Conservation (phyloP, 2,329 filamentous ascomycete genomes). For the Elsinoe arachidis region DNA sequence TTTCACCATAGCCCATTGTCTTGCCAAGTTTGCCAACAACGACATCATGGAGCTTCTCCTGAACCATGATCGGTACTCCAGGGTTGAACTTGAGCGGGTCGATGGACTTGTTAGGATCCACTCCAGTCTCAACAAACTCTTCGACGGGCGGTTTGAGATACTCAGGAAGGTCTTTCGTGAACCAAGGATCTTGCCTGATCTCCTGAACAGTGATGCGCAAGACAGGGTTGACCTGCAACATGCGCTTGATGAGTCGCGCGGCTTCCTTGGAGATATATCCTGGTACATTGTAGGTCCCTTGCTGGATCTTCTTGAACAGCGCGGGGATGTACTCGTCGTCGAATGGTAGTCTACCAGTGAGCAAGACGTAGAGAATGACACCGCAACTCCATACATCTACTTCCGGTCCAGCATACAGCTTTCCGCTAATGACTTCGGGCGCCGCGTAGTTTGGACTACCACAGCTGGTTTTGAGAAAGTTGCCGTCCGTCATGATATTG, state of each 20-base stretch:
- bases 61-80: slow-evolving; percentile 65
- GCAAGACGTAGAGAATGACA: slow-evolving; percentile 56
- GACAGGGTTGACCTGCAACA: slow-evolving; percentile 92
- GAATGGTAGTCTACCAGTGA: slow-evolving; percentile 71
- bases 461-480: slow-evolving; percentile 97
- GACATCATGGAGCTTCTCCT: slow-evolving; percentile 82
- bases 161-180: slow-evolving; percentile 71
- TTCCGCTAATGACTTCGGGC: slow-evolving; percentile 94
- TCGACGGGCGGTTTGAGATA: slow-evolving; percentile 84
- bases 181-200: slow-evolving; percentile 91
- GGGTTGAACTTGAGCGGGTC: slow-evolving; percentile 73
- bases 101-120: slow-evolving; percentile 86
- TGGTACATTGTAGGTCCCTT: slow-evolving; percentile 86
- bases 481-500: slow-evolving; percentile 99
- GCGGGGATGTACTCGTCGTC: slow-evolving; percentile 98
- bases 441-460: slow-evolving; percentile 97
- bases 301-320: slow-evolving; percentile 94
- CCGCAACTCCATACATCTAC: slow-evolving; percentile 94
- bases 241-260: slow-evolving; percentile 72
- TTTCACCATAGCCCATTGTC: slow-evolving; percentile 94
- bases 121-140: slow-evolving; percentile 88
- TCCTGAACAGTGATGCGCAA: slow-evolving; percentile 90
- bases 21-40: slow-evolving; percentile 94
- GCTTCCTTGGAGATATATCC: slow-evolving; percentile 84
- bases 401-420: slow-evolving; percentile 93